phyloP scores from a whole-genome alignment of 495 filamentous ascomycete genomes.

The Penicillium egyptiacum region DNA sequence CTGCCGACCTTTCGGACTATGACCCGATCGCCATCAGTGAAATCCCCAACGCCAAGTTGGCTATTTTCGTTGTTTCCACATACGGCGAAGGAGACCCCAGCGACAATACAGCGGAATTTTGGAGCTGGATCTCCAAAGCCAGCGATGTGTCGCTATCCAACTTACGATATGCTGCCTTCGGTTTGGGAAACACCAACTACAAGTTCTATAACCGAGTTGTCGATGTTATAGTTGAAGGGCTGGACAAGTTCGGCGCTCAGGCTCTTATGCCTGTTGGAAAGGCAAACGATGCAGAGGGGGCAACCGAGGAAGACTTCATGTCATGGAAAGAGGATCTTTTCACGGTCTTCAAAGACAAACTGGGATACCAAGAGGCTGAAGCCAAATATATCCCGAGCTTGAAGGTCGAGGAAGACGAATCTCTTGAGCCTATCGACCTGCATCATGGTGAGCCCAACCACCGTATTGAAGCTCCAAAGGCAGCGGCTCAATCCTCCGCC shows the following conservation, averaged over 20 bases:
- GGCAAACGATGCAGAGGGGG: conserved; percentile 49
- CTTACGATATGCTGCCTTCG: conserved; percentile 47
- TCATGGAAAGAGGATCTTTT: conserved; percentile 50
- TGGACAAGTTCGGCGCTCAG: conserved; percentile 41
- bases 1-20: conserved; percentile 52
- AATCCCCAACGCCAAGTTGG: conserved; percentile 43
- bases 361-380: conserved; percentile 42
- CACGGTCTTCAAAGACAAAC: conserved; percentile 31
- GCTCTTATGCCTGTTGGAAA: conserved; percentile 39
- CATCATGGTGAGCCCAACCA: conserved; percentile 41
- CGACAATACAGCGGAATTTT: conserved; percentile 51
- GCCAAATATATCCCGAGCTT: conserved; percentile 44
- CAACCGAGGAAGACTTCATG: conserved; percentile 53
- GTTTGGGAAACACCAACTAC: conserved; percentile 53
- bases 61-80: conserved; percentile 53
- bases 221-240: conserved; percentile 37
- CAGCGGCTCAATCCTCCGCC: conserved; percentile 28
- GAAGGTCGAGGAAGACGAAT: conserved; percentile 38
- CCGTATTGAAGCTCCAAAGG: conserved; percentile 22
- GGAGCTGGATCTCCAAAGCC: conserved; percentile 42
- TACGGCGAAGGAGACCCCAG: conserved; percentile 57
- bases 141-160: conserved; percentile 29
- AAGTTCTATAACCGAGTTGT: conserved; percentile 52
- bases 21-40: conserved; percentile 42
- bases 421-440: conserved; percentile 39